Percentiles rank a stretch among this genome's conserved stretches.
Conservation (phyloP, 148 eudicot species). For the Cornus suecica region DNA sequence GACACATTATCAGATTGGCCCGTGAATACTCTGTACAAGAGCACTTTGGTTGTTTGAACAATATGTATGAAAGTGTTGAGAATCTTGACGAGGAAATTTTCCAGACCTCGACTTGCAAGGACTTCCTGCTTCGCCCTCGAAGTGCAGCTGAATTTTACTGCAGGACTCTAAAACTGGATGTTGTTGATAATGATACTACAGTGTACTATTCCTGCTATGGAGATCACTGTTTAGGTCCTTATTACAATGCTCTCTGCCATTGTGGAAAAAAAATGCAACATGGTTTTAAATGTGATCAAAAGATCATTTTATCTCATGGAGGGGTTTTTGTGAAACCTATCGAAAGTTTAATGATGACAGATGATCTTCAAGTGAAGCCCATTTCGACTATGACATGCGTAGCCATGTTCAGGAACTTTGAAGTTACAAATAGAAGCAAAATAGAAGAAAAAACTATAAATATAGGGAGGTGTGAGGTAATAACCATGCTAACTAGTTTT, state of each 20-base stretch:
- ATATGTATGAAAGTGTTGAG: conserved; percentile 10
- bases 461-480: conserved; percentile 6
- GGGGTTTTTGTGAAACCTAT: neutral
- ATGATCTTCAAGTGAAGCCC: neutral
- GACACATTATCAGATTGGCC: neutral
- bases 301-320: neutral
- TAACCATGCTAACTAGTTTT: neutral
- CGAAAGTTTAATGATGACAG: neutral
- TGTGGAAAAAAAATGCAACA: neutral
- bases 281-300: neutral
- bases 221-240: neutral
- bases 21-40: conserved; percentile 1
- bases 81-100: conserved; percentile 10
- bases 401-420: neutral
- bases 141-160: conserved; percentile 13
- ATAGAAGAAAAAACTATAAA: neutral
- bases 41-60: conserved; percentile 17
- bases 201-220: neutral
- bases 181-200: neutral
- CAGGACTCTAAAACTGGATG: too few species aligned
- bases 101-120: neutral
- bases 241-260: neutral
- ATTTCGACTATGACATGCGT: neutral
- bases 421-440: neutral
- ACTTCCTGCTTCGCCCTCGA: conserved; percentile 13